Base-by-base conservation (phyloP, 78 protist species). In the Tieghemostelium lacteum region DNA sequence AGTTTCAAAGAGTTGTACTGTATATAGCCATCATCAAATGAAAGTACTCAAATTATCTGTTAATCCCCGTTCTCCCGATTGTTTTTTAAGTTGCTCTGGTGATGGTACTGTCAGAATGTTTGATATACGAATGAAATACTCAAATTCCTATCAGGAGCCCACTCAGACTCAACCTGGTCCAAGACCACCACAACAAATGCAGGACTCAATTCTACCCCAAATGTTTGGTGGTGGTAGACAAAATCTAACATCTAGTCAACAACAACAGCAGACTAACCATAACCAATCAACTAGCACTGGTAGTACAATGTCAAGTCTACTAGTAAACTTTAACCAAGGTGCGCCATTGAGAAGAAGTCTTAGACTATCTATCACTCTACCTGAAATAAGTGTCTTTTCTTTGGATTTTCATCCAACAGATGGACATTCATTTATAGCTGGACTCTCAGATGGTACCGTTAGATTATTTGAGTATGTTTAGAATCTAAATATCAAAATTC, bases 91-190 rank as follows among this genome's bases (percentile, higher is more conserved):
- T 36, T 80, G 86, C 0, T 92, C 95, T 0, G 20, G 72, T 10
- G 95, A 92, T 72, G 95, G 95, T 12, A 75, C 94, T 7, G 76
- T 92, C 7, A 45, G 95, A 54, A 60, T 83, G 64, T 67, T 85
- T 42, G 95, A 92, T 29, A 55, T 92, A 8, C 6, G 95, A 22
- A 20, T 5, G 22, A 69, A 69, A 12, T 92, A 92, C 57, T 52
- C 39, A 26, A 54, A 88, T 17, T 33, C 73, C 0, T 61, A 69
- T 12, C 28, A n/a, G 29, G 5, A 5, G 8, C 31, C 37, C 26
- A 55, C 55, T 5, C 29, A 28, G 1, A 26, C 58, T 34, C 24
- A 8, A 7, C 6, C 19, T 36, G 31, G 20, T 54, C 19, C 69
- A 6, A n/a, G n/a, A n/a, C n/a, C n/a, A n/a, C n/a, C n/a, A n/a